Conservation (phyloP, 352 stramenopile species). For the Pythium apleroticum region DNA sequence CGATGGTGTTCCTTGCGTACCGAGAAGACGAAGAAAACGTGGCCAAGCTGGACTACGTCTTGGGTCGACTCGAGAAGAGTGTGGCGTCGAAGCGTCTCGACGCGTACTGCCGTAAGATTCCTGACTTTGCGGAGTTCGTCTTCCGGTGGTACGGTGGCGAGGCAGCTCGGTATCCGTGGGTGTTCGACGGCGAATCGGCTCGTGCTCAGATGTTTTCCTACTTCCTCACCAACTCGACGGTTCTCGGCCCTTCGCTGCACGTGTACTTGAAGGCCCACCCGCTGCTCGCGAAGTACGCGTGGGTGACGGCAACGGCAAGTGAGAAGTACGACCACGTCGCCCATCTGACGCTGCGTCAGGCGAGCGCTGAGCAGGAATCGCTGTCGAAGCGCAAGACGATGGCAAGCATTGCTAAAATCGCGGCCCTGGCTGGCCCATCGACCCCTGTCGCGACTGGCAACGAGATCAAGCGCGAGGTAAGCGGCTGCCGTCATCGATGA, state of each 20-base stretch:
- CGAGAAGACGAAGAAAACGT: conserved; percentile 62
- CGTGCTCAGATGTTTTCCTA: conserved; percentile 56
- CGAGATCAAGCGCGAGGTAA: conserved; percentile 71
- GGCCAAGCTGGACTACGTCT: conserved; percentile 63
- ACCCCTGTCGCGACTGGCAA: conserved; percentile 34
- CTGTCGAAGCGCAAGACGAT: conserved; percentile 74
- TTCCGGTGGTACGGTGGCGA: conserved; percentile 81
- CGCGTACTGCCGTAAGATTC: conserved; percentile 55
- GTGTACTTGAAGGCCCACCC: conserved; percentile 65
- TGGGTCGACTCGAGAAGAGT: conserved; percentile 59
- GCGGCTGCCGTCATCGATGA: not conserved
- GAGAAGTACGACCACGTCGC: conserved; percentile 65
- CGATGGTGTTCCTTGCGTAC: conserved; percentile 74
- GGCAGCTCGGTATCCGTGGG: conserved; percentile 63
- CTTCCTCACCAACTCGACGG: conserved; percentile 57
- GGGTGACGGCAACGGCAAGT: conserved; percentile 64
- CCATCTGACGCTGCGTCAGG: conserved; percentile 57
- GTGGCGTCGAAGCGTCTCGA: conserved; percentile 58
- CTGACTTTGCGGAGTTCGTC: conserved; percentile 64
- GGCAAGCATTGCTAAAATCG: conserved; percentile 80
- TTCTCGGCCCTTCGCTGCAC: conserved; percentile 59
- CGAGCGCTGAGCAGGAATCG: conserved; percentile 44
- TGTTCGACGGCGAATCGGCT: conserved; percentile 26
- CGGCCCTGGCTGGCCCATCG: conserved; percentile 51
- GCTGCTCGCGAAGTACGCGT: conserved; percentile 53